phyloP scores from a whole-genome alignment of 768 basidiomycete species.

The Mycena vitilis region DNA sequence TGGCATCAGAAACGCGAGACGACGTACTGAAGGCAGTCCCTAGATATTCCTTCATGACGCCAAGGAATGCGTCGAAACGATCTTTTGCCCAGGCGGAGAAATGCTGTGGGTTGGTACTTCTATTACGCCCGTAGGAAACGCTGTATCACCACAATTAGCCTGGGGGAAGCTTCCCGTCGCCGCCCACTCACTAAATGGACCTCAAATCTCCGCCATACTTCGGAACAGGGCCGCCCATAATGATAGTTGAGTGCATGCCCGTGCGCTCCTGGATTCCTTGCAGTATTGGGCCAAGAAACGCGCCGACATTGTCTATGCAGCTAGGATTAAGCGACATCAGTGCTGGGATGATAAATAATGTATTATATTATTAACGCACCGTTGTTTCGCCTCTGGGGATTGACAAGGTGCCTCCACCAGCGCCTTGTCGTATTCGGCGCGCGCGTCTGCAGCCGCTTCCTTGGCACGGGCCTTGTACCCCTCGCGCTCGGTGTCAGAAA shows the following conservation, averaged over 20 bases:
- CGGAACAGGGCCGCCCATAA: slow-evolving; percentile 1
- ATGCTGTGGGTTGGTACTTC: neutral
- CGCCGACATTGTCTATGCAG: neutral
- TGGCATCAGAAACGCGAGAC: neutral
- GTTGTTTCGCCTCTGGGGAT: too few species aligned
- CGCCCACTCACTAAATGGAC: neutral
- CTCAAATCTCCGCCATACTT: neutral
- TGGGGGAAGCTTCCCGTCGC: too few species aligned
- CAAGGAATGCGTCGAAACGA: neutral
- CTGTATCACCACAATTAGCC: neutral
- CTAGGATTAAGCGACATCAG: too few species aligned
- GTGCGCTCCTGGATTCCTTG: neutral
- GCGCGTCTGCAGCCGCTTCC: too few species aligned
- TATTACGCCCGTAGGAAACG: neutral
- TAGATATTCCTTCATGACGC: slow-evolving; percentile 6
- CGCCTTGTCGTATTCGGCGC: too few species aligned
- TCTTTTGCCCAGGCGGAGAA: neutral
- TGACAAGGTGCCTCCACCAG: too few species aligned
- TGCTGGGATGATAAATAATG: too few species aligned
- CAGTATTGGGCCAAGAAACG: neutral
- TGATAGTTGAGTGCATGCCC: neutral
- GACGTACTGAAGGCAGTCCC: neutral
- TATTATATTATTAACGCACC: too few species aligned
- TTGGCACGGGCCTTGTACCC: neutral
- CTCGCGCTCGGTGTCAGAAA: too few species aligned